Evolutionary conservation across 106 monocot species (phyloP).

Genomic region (Iris macrosiphon): DNA sequence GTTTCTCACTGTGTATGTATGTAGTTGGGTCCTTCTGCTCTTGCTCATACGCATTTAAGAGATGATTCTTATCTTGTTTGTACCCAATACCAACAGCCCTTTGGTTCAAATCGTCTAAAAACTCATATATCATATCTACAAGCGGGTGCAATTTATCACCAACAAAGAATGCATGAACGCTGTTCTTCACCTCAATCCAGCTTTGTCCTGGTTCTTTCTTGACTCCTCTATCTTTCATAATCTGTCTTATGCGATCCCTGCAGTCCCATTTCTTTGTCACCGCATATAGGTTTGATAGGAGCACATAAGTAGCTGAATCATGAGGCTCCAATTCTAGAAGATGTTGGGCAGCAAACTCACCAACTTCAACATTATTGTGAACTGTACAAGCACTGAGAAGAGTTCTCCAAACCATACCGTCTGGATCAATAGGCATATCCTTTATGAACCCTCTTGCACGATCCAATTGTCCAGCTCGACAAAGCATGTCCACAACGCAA

Average conservation of each 20-base stretch:
- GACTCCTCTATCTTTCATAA: constrained; percentile 69
- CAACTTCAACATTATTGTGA: constrained; percentile 70
- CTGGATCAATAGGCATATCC: constrained; percentile 54
- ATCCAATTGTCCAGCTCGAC: constrained; percentile 62
- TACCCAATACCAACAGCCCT: constrained; percentile 47
- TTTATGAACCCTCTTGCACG: constrained; percentile 51
- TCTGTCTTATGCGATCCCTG: constrained; percentile 39
- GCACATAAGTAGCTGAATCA: constrained; percentile 80
- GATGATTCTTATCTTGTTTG: constrained; percentile 43
- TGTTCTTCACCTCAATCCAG: constrained; percentile 63
- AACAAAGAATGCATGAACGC: constrained; percentile 56
- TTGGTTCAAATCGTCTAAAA: constrained; percentile 44
- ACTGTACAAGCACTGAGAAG: constrained; percentile 79
- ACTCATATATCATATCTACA: constrained; percentile 39
- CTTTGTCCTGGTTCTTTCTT: constrained; percentile 81
- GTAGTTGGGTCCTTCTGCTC: constrained; percentile 42
- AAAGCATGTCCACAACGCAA: constrained; percentile 80
- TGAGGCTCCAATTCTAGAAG: constrained; percentile 66
- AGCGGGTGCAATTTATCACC: constrained; percentile 48
- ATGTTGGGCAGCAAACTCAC: constrained; percentile 55
- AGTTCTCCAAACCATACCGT: constrained; percentile 74
- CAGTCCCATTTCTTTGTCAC: constrained; percentile 40
- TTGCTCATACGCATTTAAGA: constrained; percentile 51
- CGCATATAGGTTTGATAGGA: constrained; percentile 76
- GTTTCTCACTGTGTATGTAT: constrained; percentile 71